A percentile compares a stretch with the other conserved stretches of the same genome.
phyloP scores from a whole-genome alignment of 192 early-diverging fungal genomes.

The Coemansia aciculifera region DNA sequence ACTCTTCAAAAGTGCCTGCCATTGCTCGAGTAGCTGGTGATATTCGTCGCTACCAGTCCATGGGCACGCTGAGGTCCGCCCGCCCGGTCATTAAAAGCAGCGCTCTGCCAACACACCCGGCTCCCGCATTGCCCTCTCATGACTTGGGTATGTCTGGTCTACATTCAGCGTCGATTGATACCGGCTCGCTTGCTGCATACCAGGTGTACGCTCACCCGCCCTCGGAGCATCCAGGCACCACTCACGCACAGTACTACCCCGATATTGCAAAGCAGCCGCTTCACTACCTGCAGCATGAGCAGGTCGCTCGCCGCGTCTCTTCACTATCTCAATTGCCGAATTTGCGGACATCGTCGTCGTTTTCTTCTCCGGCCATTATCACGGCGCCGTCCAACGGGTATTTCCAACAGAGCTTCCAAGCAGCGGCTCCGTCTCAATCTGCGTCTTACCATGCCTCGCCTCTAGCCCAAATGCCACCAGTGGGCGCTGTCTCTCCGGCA shows the following conservation, averaged over 20 bases:
- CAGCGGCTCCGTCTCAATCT: background rate
- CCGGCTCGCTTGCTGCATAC: background rate
- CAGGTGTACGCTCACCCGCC: background rate
- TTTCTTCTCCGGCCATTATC: background rate
- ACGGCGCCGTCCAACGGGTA: background rate
- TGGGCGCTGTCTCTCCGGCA: constrained; percentile 23
- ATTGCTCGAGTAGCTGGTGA: constrained; percentile 15
- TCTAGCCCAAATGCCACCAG: constrained; percentile 26
- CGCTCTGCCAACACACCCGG: background rate
- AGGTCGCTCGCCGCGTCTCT: constrained; percentile 40
- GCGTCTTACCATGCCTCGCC: constrained; percentile 10
- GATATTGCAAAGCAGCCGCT: constrained; percentile 19
- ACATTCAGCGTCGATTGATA: background rate
- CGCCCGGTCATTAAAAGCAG: background rate
- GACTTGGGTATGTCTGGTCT: background rate
- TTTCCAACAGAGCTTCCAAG: background rate
- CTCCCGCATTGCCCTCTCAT: background rate
- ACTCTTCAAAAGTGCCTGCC: background rate
- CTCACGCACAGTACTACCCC: background rate
- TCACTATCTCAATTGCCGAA: constrained; percentile 49
- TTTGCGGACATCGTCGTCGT: constrained; percentile 14
- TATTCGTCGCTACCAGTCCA: constrained; percentile 51
- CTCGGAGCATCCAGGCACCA: background rate
- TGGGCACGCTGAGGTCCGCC: constrained; percentile 34
- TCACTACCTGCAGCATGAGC: constrained; percentile 33